Evolutionary conservation across 2,329 filamentous ascomycete species (phyloP).

Genomic region (Diaporthe velutina): DNA sequence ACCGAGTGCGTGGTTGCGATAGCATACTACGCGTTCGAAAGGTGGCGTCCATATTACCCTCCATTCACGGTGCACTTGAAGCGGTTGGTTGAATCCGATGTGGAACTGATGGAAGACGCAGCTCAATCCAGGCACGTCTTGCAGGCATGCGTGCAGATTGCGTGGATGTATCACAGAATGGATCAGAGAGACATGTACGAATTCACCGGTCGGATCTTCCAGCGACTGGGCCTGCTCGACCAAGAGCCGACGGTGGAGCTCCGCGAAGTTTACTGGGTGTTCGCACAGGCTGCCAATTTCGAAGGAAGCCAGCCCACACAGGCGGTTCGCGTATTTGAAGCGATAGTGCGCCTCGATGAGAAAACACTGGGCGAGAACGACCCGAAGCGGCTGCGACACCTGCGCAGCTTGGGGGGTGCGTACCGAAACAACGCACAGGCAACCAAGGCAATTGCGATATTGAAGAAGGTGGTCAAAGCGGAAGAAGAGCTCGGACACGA

Average conservation of each 20-base stretch:
- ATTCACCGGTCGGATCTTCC: not conserved
- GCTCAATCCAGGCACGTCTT: not conserved
- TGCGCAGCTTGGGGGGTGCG: not conserved
- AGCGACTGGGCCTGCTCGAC: not conserved
- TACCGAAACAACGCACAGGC: not conserved
- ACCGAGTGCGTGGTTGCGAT: not conserved
- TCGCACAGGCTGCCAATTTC: not conserved
- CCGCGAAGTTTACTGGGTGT: not conserved
- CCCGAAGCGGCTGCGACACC: accelerated
- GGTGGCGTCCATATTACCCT: not conserved
- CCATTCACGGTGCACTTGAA: not conserved
- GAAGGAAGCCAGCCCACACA: not conserved
- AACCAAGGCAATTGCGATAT: not conserved
- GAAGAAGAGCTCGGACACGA: not conserved
- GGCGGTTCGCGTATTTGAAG: not conserved
- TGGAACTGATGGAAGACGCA: not conserved
- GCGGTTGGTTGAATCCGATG: not conserved
- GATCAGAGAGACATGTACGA: not conserved
- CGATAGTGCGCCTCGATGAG: not conserved
- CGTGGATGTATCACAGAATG: not conserved
- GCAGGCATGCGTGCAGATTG: not conserved
- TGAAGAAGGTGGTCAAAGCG: not conserved
- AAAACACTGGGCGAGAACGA: not conserved
- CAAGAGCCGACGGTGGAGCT: not conserved
- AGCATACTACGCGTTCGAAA: accelerated